phyloP scores from a whole-genome alignment of 345 rosid species.

The Ailanthus altissimus region DNA sequence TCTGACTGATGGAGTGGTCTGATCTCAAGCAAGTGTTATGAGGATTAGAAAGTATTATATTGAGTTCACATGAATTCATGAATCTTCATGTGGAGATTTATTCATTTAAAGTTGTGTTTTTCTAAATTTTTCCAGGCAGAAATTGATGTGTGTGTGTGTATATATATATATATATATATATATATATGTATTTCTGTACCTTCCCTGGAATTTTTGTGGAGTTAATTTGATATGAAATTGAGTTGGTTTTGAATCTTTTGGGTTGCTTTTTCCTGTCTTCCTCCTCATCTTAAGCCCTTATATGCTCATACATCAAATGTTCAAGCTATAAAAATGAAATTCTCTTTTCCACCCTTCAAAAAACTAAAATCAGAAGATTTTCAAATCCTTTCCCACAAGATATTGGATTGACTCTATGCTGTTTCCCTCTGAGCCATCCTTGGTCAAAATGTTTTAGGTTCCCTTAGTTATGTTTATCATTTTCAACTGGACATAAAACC shows the following conservation, averaged over 20 bases:
- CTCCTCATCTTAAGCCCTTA: neutral
- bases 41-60: slow-evolving; percentile 3
- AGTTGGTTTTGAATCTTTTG: neutral
- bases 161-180: too few relatives aligned
- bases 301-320: neutral
- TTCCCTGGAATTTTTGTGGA: neutral
- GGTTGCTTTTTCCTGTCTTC: slow-evolving; percentile 1
- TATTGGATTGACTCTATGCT: neutral
- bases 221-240: neutral
- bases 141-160: neutral
- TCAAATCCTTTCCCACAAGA: neutral
- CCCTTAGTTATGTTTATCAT: neutral
- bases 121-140: neutral
- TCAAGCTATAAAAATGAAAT: neutral
- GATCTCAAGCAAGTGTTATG: neutral
- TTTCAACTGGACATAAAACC: neutral
- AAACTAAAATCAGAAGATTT: neutral
- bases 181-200: neutral
- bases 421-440: neutral
- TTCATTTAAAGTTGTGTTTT: neutral
- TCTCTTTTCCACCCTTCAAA: neutral
- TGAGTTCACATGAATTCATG: neutral
- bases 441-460: neutral
- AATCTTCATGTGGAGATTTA: neutral
- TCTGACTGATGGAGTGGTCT: neutral